Base-by-base conservation (phyloP, 306 rosid genomes). In the Cotoneaster glaucophyllus region DNA sequence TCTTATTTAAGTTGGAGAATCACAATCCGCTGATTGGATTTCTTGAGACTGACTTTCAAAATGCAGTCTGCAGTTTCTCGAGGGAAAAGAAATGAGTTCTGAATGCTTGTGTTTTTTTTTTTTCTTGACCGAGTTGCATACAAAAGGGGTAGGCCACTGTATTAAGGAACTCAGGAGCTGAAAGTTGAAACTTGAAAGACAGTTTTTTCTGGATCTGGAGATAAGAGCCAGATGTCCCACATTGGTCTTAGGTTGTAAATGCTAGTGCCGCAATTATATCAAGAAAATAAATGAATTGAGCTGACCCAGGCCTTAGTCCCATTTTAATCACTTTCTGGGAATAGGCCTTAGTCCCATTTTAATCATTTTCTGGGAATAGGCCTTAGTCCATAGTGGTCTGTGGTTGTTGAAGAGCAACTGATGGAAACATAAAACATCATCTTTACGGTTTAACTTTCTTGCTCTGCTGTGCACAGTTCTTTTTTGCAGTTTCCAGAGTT, bases 401-500 rank as follows among this genome's bases (percentile, higher is more conserved):
- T 50, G 21, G 21, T 50, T 65, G 17, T 50, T 25, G 29, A 74
- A 41, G 58, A 74, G 65, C 28, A 61, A 61, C 29, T 44, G 11
- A 44, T 9, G 59, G 45, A 61, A 61, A 43, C n/a, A 25, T 62
- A 6, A 43, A 26, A 31, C n/a, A 17, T 25, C 37, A 43, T 26
- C 59, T 21, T 45, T 53, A 34, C 57, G 17, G 48, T 28, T 45
- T 82, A 32, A 73, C 25, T 43, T 73, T 69, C 56, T 61, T 25
- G 67, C 41, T 64, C 74, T 78, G 50, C 67, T 83, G 70, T 31
- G 2, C 71, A 74, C 83, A 95, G 99, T 95, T 95, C 96, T 95
- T 95, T 88, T 95, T 95, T 64, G 97, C 99, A 70, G 97, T 95
- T 78, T 95, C 97, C 75, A 87, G 99, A 84, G 97, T 90, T 76